Evolutionary conservation across 1,284 basidiomycete genomes (phyloP).

Genomic region (Moesziomyces sp.): DNA sequence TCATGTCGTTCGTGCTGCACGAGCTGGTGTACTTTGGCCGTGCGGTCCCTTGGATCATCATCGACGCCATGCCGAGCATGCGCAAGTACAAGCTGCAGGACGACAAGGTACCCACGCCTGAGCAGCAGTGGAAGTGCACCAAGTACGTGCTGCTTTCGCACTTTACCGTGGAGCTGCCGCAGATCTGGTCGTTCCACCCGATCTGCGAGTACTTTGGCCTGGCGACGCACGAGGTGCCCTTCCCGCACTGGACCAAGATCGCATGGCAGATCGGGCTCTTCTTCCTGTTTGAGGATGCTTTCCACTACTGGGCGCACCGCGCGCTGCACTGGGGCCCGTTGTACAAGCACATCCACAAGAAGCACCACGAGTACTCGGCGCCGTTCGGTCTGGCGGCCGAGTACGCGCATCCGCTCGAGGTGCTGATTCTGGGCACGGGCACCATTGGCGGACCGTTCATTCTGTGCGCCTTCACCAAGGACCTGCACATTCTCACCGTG

Average conservation of each 20-base stretch:
- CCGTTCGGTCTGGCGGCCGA: constrained; percentile 98
- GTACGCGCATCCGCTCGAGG: constrained; percentile 94
- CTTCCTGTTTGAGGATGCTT: constrained; percentile 96
- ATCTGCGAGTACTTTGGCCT: constrained; percentile 89
- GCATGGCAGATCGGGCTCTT: constrained; percentile 85
- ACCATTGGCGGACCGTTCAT: constrained; percentile 89
- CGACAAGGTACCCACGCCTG: constrained; percentile 79
- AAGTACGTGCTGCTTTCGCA: constrained; percentile 94
- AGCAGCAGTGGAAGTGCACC: constrained; percentile 95
- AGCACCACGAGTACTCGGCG: constrained; percentile 92
- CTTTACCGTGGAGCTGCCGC: constrained; percentile 92
- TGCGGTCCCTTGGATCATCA: constrained; percentile 92
- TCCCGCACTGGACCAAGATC: constrained; percentile 72
- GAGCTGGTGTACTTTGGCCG: constrained; percentile 98
- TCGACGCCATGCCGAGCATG: constrained; percentile 94
- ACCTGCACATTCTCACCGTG: constrained; percentile 85
- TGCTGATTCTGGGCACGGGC: constrained; percentile 85
- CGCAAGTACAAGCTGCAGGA: constrained; percentile 91
- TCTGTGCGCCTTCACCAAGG: constrained; percentile 76
- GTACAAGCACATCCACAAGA: constrained; percentile 97
- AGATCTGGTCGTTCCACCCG: constrained; percentile 98
- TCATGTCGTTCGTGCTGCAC: constrained; percentile 92
- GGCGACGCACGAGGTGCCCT: constrained; percentile 90
- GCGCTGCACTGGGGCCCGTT: constrained; percentile 87
- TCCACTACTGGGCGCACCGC: constrained; percentile 84